phyloP scores from a whole-genome alignment of 1,284 basidiomycete species.

The Amylostereum chailletii region DNA sequence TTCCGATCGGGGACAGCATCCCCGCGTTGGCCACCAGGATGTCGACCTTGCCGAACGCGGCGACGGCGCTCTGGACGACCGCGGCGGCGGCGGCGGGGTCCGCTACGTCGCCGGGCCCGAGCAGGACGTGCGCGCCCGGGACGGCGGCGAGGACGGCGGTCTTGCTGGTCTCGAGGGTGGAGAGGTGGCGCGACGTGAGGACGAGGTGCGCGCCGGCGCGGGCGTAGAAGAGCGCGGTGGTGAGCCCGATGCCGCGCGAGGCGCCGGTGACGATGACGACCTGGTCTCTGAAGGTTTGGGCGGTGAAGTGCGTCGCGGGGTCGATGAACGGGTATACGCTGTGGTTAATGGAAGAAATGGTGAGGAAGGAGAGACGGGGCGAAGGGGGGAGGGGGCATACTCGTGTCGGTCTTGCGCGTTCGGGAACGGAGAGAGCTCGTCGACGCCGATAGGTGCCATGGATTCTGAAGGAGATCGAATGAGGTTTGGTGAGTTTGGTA shows the following conservation, averaged over 20 bases:
- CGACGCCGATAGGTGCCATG: too few species aligned
- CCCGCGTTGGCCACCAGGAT: conserved; percentile 9
- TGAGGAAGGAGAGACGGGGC: background rate
- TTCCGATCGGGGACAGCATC: background rate
- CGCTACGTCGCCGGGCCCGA: background rate
- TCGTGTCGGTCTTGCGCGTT: background rate
- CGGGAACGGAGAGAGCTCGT: too few species aligned
- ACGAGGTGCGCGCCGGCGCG: conserved; percentile 7
- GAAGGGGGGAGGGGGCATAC: background rate
- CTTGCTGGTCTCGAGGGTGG: conserved; percentile 6
- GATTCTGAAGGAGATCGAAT: too few species aligned
- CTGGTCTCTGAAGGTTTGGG: background rate
- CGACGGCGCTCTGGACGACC: conserved; percentile 5
- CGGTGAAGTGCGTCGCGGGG: background rate
- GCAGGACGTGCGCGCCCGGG: background rate
- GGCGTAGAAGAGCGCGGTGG: conserved; percentile 3
- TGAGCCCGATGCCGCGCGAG: conserved; percentile 15
- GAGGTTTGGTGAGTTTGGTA: too few species aligned
- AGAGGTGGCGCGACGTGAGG: conserved; percentile 1
- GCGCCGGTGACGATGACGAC: conserved; percentile 18
- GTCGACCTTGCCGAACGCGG: conserved; percentile 7
- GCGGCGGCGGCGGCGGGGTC: background rate
- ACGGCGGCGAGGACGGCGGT: conserved; percentile 1
- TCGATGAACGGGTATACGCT: background rate
- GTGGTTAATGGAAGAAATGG: background rate